These are phyloP conservation scores for Phytopythium oedochilum DNA, from an alignment of 352 stramenopile genomes.

Conservation along the genomic window DNA sequence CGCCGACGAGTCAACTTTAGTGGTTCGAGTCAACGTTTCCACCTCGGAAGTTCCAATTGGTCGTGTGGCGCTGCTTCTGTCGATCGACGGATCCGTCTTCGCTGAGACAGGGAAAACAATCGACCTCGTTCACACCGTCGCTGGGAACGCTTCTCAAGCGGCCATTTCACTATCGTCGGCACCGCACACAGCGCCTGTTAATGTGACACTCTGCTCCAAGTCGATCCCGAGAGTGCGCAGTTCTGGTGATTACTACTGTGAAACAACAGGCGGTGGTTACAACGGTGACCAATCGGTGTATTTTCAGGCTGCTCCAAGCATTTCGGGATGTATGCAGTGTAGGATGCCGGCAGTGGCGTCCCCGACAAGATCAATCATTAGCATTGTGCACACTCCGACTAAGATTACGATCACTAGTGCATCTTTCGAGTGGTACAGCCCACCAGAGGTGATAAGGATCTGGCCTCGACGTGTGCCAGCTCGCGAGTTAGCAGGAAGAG, in stretches of 20 bases:
- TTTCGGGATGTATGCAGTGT: constrained; percentile 1
- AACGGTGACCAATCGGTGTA: not conserved
- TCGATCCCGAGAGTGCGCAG: not conserved
- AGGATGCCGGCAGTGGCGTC: not conserved
- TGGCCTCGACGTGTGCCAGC: not conserved
- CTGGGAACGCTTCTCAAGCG: not conserved
- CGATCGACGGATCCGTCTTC: constrained; percentile 5
- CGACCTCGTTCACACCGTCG: not conserved
- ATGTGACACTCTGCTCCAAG: not conserved
- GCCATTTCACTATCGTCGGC: not conserved
- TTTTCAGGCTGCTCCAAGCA: not conserved
- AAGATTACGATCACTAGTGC: not conserved
- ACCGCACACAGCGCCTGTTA: not conserved
- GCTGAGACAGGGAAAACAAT: not conserved
- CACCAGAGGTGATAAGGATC: constrained; percentile 3
- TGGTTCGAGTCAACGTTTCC: constrained; percentile 1
- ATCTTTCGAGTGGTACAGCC: constrained; percentile 7
- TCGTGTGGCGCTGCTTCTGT: not conserved
- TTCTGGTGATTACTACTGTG: not conserved
- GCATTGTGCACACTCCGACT: not conserved
- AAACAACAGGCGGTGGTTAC: not conserved
- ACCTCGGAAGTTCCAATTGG: too few species aligned
- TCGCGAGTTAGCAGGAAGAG: not conserved
- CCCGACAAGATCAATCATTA: not conserved
- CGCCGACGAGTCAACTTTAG: constrained; percentile 4